Evolutionary conservation across 163 green algal species (phyloP).

Genomic region (Scenedesmus sp.): DNA sequence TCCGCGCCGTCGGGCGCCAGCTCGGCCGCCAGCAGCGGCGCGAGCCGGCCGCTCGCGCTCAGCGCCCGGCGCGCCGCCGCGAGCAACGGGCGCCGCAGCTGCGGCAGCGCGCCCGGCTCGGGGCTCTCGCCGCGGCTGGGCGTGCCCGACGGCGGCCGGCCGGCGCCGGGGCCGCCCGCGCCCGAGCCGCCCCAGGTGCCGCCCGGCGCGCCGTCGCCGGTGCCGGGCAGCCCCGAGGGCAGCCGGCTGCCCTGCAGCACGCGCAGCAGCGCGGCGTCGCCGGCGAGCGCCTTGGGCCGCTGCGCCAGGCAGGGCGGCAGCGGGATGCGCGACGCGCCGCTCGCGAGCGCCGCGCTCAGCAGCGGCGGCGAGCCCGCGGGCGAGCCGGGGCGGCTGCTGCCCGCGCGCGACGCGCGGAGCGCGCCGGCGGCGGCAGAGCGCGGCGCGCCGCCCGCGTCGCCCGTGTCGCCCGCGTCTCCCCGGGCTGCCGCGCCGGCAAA

Average conservation of each 20-base stretch:
- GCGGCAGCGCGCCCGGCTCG: too few relatives aligned
- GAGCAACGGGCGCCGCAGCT: too few relatives aligned
- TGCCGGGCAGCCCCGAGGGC: too few relatives aligned
- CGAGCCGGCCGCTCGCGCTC: too few relatives aligned
- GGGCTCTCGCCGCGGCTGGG: too few relatives aligned
- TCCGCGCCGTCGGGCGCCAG: too few relatives aligned
- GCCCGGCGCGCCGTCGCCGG: too few relatives aligned
- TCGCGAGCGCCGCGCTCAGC: background rate
- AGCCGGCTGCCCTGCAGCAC: slow-evolving; percentile 6
- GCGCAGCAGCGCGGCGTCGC: background rate
- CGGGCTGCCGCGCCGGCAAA: background rate
- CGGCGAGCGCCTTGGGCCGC: background rate
- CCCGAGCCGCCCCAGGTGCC: too few relatives aligned
- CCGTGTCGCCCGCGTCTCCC: background rate
- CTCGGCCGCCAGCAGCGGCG: too few relatives aligned
- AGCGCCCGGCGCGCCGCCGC: too few relatives aligned
- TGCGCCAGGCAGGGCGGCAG: slow-evolving; percentile 27
- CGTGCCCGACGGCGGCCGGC: too few relatives aligned
- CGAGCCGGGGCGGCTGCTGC: slow-evolving; percentile 3
- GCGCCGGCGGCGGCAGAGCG: background rate
- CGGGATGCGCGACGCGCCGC: slow-evolving; percentile 7
- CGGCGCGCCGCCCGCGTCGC: background rate
- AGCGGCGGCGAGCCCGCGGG: background rate
- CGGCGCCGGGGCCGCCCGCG: too few relatives aligned
- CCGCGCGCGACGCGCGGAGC: background rate